phyloP scores from a whole-genome alignment of 2,329 filamentous ascomycete genomes.

The Penicillium sp. region DNA sequence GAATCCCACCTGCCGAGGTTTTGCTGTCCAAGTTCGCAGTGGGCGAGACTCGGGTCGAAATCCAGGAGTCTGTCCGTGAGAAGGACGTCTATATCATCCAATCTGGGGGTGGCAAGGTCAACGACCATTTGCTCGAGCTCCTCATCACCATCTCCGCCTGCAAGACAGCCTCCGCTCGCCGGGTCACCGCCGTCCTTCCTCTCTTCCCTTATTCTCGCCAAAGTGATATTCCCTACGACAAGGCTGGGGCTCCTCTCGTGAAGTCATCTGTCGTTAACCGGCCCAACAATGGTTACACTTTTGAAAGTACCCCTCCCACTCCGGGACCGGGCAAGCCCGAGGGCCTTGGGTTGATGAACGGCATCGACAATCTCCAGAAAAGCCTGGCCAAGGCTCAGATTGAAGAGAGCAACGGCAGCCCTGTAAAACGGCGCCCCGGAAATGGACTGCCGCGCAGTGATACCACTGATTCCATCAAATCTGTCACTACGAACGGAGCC shows the following conservation, averaged over 20 bases:
- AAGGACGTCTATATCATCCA: constrained; percentile 99
- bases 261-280: constrained; percentile 59
- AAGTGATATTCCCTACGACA: constrained; percentile 96
- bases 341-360: constrained; percentile 68
- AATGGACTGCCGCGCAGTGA: constrained; percentile 45
- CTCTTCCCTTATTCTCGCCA: constrained; percentile 97
- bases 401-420: constrained; percentile 54
- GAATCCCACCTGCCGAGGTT: constrained; percentile 81
- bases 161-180: constrained; percentile 88
- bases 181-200: constrained; percentile 91
- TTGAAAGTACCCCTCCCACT: constrained; percentile 89
- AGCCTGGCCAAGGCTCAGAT: constrained; percentile 71
- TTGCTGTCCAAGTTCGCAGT: constrained; percentile 91
- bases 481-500: constrained; percentile 50
- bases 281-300: constrained; percentile 69
- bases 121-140: constrained; percentile 94
- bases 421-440: constrained; percentile 49
- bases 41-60: constrained; percentile 93
- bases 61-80: constrained; percentile 92
- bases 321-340: constrained; percentile 74
- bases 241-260: constrained; percentile 83
- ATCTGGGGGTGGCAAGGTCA: constrained; percentile 88
- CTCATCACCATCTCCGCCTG: constrained; percentile 99
- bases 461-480: constrained; percentile 44
- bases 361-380: constrained; percentile 71